These are phyloP conservation scores for Meredithiella fracta DNA, from an alignment of 2,329 filamentous ascomycete genomes.

Conservation along the genomic window DNA sequence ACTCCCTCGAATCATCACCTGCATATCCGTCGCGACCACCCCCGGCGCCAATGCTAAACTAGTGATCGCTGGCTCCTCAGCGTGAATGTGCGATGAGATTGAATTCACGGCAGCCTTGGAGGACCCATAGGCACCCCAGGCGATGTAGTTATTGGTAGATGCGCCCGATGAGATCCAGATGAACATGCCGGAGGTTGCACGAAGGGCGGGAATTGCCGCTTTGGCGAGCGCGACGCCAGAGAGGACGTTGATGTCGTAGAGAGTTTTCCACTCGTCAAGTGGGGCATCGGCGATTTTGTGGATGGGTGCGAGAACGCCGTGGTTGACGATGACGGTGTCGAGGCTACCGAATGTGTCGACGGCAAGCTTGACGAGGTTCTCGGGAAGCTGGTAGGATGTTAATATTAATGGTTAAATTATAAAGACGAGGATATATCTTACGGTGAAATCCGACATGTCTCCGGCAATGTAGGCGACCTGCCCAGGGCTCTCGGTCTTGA, in stretches of 20 bases:
- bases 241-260: conserved; percentile 78
- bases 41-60: conserved; percentile 62
- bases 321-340: conserved; percentile 76
- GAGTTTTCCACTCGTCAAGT: conserved; percentile 55
- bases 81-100: conserved; percentile 52
- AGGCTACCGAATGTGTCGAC: conserved; percentile 51
- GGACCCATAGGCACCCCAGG: conserved; percentile 69
- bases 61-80: conserved; percentile 62
- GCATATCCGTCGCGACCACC: conserved; percentile 80
- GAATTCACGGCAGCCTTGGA: conserved; percentile 76
- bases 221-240: conserved; percentile 60
- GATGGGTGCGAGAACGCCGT: conserved; percentile 65
- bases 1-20: conserved; percentile 56
- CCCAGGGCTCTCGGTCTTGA: conserved; percentile 34
- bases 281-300: conserved; percentile 49
- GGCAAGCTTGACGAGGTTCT: conserved; percentile 48
- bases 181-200: conserved; percentile 51
- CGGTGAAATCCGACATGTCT: conserved; percentile 38
- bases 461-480: conserved; percentile 40
- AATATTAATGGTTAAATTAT: neutral
- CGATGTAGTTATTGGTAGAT: conserved; percentile 44
- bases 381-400: conserved; percentile 18
- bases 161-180: conserved; percentile 72
- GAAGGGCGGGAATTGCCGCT: conserved; percentile 52
- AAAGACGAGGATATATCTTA: conserved; percentile 19